Conservation (phyloP, 1,139 yeast genomes). For the Taiozyma sp. region DNA sequence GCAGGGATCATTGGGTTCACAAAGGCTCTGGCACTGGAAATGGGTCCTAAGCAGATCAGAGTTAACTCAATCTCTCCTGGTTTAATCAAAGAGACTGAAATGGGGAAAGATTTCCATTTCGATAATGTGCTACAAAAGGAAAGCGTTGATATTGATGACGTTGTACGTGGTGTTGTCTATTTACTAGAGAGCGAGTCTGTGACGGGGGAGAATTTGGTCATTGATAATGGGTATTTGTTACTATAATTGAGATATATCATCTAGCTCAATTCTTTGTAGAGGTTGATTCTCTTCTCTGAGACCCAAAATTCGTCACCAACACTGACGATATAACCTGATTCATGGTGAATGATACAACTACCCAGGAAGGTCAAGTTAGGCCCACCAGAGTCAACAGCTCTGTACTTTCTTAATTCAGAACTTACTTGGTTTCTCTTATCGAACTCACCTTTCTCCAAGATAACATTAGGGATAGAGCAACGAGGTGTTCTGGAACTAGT, state of each 20-base stretch:
- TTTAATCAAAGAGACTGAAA: constrained; percentile 65
- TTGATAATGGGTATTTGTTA: constrained; percentile 24
- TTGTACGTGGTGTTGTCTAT: constrained; percentile 22
- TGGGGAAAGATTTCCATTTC: constrained; percentile 36
- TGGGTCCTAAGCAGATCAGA: constrained; percentile 43
- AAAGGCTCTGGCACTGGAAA: constrained; percentile 56
- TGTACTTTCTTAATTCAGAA: constrained; percentile 30
- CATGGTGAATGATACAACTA: constrained; percentile 30
- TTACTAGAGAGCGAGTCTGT: constrained; percentile 30
- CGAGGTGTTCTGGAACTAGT: constrained; percentile 27
- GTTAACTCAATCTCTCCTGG: constrained; percentile 76
- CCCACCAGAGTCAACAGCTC: constrained; percentile 34
- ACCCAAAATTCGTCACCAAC: constrained; percentile 29
- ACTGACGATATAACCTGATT: constrained; percentile 22
- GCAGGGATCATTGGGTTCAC: constrained; percentile 75
- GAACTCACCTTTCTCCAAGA: constrained; percentile 27
- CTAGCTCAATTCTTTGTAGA: neutral
- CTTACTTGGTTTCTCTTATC: constrained; percentile 31
- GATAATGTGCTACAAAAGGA: constrained; percentile 26
- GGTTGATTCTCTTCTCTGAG: constrained; percentile 6
- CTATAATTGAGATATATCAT: neutral
- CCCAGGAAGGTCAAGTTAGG: constrained; percentile 35
- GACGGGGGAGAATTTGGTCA: constrained; percentile 38
- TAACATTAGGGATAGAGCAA: constrained; percentile 38
- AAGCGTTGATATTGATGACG: constrained; percentile 27